Evolutionary conservation across 345 rosid genomes (phyloP).

Genomic region (Lumnitzera racemosa): DNA sequence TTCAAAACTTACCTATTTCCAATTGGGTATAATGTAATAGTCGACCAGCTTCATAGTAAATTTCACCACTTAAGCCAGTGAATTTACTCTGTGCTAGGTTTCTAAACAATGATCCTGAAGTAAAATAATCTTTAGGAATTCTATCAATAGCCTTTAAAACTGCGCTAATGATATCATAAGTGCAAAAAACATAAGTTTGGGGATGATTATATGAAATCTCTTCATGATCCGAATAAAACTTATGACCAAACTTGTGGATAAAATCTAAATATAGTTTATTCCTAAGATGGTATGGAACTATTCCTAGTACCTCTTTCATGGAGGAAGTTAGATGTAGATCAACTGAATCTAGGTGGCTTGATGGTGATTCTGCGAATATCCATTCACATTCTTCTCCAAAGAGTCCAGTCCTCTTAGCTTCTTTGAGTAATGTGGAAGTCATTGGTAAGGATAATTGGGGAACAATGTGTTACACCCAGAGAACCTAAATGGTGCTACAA

Average conservation of each 20-base stretch:
- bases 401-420: conserved; percentile 29
- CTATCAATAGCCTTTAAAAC: conserved; percentile 10
- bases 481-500: no score
- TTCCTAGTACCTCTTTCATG: conserved; percentile 42
- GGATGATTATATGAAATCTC: conserved; percentile 27
- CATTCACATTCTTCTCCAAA: conserved; percentile 34
- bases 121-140: conserved; percentile 3
- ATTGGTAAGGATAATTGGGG: conserved; percentile 31
- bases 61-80: conserved; percentile 33
- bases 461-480: conserved; percentile 8
- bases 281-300: conserved; percentile 21
- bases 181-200: conserved; percentile 23
- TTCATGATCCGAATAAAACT: conserved; percentile 13
- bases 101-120: conserved; percentile 4
- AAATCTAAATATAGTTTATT: conserved; percentile 13
- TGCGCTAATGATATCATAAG: conserved; percentile 29
- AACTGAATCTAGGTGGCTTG: conserved; percentile 25
- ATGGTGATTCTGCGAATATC: conserved; percentile 27
- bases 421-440: conserved; percentile 27
- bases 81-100: conserved; percentile 18
- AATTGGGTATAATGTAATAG: conserved; percentile 4
- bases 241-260: conserved; percentile 10
- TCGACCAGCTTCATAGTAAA: conserved; percentile 20
- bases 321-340: conserved; percentile 20
- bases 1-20: conserved; percentile 26